Base-by-base conservation (phyloP, 441 rosid species). In the Jatropha multifida region DNA sequence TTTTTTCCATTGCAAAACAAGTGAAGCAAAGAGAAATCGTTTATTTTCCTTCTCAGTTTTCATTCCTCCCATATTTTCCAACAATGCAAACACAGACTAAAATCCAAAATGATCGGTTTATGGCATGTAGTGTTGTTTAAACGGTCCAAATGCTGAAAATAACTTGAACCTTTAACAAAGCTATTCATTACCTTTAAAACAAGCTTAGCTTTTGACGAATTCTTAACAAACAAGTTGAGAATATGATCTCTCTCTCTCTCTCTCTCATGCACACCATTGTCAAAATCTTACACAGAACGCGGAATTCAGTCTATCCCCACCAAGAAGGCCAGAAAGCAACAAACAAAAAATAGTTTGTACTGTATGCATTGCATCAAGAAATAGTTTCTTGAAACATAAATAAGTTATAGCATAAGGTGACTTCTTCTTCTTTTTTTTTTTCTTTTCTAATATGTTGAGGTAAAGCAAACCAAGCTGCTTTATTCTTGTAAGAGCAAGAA, bases 211-310 rank as follows among this genome's bases (percentile, higher is more conserved):
- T 4, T 7, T 7, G 7, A 8, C 38, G 67, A 81, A 73, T 76
- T 81, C 84, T 80, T 83, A 23, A 66, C 54, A 13, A 12, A 56
- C 68, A 80, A 79, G 85, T 44, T 41, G 59, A 81, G 83, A 71
- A 77, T 76, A 69, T 77, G 49, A 13, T 40, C 15, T 14, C 55
- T 14, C 55, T 51, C 55, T 44, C 10, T n/a, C 10, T 37, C 18
- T 62, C 42, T 62, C 42, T 62, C 65, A 32, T 62, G n/a, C 8
- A n/a, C 72, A 65, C n/a, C 80, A 55, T 55, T 48, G 55, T 72
- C 82, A 27, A 66, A 7, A 40, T 55, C 69, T 26, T 51, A 65
- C 78, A 49, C 11, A 75, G 51, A 67, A 64, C 55, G 56, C 76
- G 13, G 20, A 18, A 73, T 62, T 56, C 66, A 58, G 42, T 59